Conservation (phyloP, 257 asterid species). For the Solanum pinnatisectum region DNA sequence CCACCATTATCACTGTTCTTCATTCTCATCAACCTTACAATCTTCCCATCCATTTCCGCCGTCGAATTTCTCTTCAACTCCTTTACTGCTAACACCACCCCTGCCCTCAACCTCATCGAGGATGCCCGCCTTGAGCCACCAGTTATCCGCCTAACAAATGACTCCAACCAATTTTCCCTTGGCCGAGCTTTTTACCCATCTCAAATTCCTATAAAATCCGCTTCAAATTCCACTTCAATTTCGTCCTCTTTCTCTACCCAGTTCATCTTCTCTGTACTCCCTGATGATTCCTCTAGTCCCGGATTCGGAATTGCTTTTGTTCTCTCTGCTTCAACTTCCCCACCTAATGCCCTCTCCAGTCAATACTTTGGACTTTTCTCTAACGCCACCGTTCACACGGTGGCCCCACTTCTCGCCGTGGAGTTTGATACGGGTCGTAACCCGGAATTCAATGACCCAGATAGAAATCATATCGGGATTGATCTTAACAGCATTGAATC, state of each 20-base stretch:
- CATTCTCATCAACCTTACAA: background rate
- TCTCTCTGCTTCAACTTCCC: conserved; percentile 43
- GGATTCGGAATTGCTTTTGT: conserved; percentile 80
- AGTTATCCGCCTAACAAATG: conserved; percentile 66
- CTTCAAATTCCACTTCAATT: conserved; percentile 18
- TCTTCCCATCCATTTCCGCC: conserved; percentile 12
- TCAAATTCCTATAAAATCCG: conserved; percentile 27
- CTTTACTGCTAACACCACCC: conserved; percentile 25
- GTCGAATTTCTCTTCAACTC: conserved; percentile 64
- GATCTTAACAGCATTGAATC: conserved; percentile 48
- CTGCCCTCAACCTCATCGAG: conserved; percentile 31
- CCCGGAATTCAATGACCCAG: conserved; percentile 55
- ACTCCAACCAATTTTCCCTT: conserved; percentile 38
- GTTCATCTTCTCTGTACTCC: conserved; percentile 64
- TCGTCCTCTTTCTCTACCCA: conserved; percentile 68
- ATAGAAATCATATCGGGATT: conserved; percentile 49
- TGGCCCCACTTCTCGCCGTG: conserved; percentile 54
- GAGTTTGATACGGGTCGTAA: conserved; percentile 74
- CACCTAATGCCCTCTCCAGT: conserved; percentile 41
- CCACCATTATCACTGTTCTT: background rate
- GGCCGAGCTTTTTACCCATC: conserved; percentile 64
- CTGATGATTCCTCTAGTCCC: conserved; percentile 53
- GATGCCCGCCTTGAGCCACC: conserved; percentile 64
- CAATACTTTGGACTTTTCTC: conserved; percentile 68
- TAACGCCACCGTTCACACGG: conserved; percentile 10